These are phyloP conservation scores for Suhomyces ambrosiae DNA, from an alignment of 1,139 yeast species.

Conservation along the genomic window DNA sequence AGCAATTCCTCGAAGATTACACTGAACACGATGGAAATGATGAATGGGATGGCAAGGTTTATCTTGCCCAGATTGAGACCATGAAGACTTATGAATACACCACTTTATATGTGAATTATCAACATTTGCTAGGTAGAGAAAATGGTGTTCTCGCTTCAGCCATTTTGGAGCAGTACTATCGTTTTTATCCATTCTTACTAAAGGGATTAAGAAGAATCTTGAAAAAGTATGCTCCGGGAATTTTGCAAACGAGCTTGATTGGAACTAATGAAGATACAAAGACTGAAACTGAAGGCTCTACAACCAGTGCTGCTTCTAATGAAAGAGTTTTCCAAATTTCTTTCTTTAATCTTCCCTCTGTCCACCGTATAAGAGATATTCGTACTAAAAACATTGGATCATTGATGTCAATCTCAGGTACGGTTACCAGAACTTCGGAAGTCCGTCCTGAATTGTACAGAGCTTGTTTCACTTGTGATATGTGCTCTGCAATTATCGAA, in stretches of 20 bases:
- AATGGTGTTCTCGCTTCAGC: conserved; percentile 91
- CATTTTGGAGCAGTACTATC: conserved; percentile 84
- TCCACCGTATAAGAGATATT: conserved; percentile 85
- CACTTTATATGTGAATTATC: conserved; percentile 83
- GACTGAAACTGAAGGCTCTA: conserved; percentile 24
- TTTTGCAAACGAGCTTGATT: conserved; percentile 53
- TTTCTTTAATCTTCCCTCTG: conserved; percentile 81
- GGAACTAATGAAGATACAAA: conserved; percentile 22
- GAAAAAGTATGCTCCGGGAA: conserved; percentile 73
- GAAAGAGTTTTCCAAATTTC: conserved; percentile 88
- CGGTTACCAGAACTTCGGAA: conserved; percentile 95
- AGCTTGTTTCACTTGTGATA: conserved; percentile 88
- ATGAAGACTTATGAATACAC: conserved; percentile 76
- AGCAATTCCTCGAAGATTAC: conserved; percentile 70
- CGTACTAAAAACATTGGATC: conserved; percentile 89
- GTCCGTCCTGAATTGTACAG: conserved; percentile 92
- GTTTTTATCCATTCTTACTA: conserved; percentile 84
- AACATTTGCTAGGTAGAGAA: conserved; percentile 73
- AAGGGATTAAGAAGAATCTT: conserved; percentile 74
- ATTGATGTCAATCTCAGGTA: conserved; percentile 84
- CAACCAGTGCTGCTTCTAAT: conserved; percentile 39
- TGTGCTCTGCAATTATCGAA: conserved; percentile 82
- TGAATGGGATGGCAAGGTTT: conserved; percentile 57
- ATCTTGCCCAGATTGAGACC: conserved; percentile 78
- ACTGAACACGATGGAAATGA: conserved; percentile 38